Base-by-base conservation (phyloP, 2,329 filamentous ascomycete genomes). In the Sarocladiaceae sp. region DNA sequence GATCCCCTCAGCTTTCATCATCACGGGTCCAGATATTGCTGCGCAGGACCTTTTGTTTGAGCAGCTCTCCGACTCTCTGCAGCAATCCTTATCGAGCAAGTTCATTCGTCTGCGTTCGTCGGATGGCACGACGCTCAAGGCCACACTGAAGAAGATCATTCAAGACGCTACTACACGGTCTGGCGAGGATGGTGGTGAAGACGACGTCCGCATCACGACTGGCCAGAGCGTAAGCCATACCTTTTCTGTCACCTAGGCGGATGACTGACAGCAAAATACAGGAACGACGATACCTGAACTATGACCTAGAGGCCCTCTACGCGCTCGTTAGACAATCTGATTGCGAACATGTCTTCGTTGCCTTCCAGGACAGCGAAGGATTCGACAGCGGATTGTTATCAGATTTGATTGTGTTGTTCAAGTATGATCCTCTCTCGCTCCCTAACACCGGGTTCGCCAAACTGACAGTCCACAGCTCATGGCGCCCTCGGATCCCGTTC, bases 291-390 rank as follows among this genome's bases (percentile, higher is more conserved):
- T 76, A 85, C 47, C 72, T 91, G 2, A 83, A 87, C 53, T 93
- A 91, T 58, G 88, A 93, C 55, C 72, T 93, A 13, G 82, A 86
- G 53, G 79, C 84, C 19, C 63, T 93, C 23, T 67, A 81, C 48
- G 72, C 76, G 20, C 81, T 76, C 60, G 69, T 81, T 12, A 71
- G 69, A 47, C 65, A 70, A 7, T 72, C 74, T 29, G 60, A 63
- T 19, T 73, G 73, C 23, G 63, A 74, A 32, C 78, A 80, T 52
- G 74, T 91, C 9, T 74, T 88, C 43, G 69, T 94, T 40, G 80
- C 83, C 0, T 80, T 93, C 47, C 83, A 89, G 58, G 87, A 93
- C 56, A 88, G 85, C 50, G 88, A 93, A 62, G 86, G 83, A 1
- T 90, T 93, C 56, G 86, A 90, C 53, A 78, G 78, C 37, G 67